A percentile compares a stretch with the other conserved stretches of the same genome.
These are phyloP conservation scores for Podospora pseudopauciseta DNA, from an alignment of 495 filamentous ascomycete genomes.

Conservation along the genomic window DNA sequence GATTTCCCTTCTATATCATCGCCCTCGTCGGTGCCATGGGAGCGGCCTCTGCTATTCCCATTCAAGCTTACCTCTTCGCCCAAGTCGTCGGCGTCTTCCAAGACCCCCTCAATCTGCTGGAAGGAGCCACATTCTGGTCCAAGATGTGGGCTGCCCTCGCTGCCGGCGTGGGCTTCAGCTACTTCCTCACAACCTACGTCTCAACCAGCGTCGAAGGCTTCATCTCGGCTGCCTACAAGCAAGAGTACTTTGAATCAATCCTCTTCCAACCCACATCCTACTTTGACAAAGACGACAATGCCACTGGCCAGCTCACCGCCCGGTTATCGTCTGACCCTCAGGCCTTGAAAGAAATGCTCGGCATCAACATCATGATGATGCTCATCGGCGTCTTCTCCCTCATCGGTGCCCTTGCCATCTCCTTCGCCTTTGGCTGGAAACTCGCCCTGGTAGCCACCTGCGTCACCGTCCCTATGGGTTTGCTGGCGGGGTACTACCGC, in stretches of 20 bases:
- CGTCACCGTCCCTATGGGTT: constrained; percentile 47
- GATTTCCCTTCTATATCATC: constrained; percentile 37
- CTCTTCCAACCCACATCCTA: constrained; percentile 57
- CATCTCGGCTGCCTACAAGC: constrained; percentile 50
- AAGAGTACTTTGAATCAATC: constrained; percentile 57
- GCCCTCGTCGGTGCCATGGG: constrained; percentile 37
- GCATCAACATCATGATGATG: constrained; percentile 52
- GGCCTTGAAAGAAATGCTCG: constrained; percentile 60
- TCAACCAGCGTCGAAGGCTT: constrained; percentile 38
- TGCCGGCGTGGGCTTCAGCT: constrained; percentile 36
- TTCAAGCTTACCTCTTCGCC: constrained; percentile 46
- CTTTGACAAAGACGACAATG: constrained; percentile 61
- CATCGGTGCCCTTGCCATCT: constrained; percentile 47
- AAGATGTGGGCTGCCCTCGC: constrained; percentile 49
- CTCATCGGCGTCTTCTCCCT: constrained; percentile 50
- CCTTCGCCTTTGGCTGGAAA: constrained; percentile 57
- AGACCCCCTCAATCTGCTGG: constrained; percentile 21
- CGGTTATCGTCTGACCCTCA: constrained; percentile 57
- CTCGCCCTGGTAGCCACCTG: constrained; percentile 49
- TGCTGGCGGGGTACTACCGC: constrained; percentile 50
- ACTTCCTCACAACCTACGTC: constrained; percentile 36
- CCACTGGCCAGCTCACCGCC: constrained; percentile 58
- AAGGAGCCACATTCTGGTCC: constrained; percentile 43
- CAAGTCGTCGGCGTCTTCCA: constrained; percentile 42
- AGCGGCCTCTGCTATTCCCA: constrained; percentile 37